Evolutionary conservation across 1,139 yeast species (phyloP).

Genomic region (Kazachstania sp.): DNA sequence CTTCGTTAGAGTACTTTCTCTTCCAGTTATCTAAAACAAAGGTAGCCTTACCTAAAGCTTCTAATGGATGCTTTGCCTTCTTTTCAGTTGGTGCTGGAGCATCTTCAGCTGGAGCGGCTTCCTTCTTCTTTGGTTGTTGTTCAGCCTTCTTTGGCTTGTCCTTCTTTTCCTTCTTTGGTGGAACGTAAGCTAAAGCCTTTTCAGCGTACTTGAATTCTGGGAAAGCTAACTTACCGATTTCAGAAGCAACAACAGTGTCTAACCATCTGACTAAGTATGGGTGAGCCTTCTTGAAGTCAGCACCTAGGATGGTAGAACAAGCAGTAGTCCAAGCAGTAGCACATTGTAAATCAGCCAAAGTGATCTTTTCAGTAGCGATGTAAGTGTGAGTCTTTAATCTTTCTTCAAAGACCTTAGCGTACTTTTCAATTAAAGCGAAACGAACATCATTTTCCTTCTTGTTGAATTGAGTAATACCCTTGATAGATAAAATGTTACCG

Average conservation of each 20-base stretch:
- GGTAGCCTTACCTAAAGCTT: constrained; percentile 63
- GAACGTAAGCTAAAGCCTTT: constrained; percentile 46
- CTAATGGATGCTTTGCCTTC: constrained; percentile 90
- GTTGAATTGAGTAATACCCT: constrained; percentile 52
- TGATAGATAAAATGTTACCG: constrained; percentile 29
- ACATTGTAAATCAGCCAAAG: constrained; percentile 67
- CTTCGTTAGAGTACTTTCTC: constrained; percentile 94
- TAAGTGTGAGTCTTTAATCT: constrained; percentile 65
- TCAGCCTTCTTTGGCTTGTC: constrained; percentile 28
- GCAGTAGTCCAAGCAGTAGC: constrained; percentile 49
- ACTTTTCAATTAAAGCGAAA: constrained; percentile 33
- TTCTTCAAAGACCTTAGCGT: constrained; percentile 42
- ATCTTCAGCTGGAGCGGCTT: constrained; percentile 32
- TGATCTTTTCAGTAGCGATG: constrained; percentile 76
- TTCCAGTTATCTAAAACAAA: constrained; percentile 88
- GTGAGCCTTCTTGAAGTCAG: constrained; percentile 57
- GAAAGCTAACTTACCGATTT: constrained; percentile 40
- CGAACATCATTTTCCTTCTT: constrained; percentile 59
- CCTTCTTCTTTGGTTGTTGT: constrained; percentile 11
- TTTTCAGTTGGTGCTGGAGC: constrained; percentile 33
- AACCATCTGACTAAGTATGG: constrained; percentile 75
- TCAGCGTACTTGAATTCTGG: constrained; percentile 47
- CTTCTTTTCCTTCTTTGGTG: constrained; percentile 79
- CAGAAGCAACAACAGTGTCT: constrained; percentile 55
- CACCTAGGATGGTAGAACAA: constrained; percentile 52